Conservation (phyloP, 345 rosid species). For the Sisymbrium irio region DNA sequence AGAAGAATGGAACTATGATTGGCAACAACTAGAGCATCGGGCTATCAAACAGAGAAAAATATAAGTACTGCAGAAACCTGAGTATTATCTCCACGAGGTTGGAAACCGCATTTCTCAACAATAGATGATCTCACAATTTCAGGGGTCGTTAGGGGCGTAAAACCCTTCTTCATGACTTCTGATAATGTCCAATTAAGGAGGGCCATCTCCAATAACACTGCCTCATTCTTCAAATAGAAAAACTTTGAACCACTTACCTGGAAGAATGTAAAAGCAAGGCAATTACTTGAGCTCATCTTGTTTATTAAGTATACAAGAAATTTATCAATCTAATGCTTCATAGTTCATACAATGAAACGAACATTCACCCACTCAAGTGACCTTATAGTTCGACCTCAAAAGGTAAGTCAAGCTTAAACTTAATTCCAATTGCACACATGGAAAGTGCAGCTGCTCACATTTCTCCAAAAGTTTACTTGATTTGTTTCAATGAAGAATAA, state of each 20-base stretch:
- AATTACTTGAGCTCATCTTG: background rate
- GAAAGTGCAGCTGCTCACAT: background rate
- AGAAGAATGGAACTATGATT: background rate
- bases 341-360: conserved; percentile 40
- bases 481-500: background rate
- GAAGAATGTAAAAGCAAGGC: background rate
- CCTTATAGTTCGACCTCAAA: background rate
- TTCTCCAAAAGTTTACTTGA: background rate
- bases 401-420: background rate
- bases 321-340: background rate
- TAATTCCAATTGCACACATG: background rate
- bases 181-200: conserved; percentile 82
- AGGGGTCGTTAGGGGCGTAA: conserved; percentile 74
- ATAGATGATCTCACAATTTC: conserved; percentile 86
- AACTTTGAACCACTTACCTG: conserved; percentile 98
- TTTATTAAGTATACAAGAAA: background rate
- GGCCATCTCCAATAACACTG: conserved; percentile 89
- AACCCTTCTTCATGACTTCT: conserved; percentile 86
- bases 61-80: conserved; percentile 52
- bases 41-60: conserved; percentile 2
- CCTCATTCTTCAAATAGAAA: conserved; percentile 91
- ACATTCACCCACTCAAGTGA: conserved; percentile 38
- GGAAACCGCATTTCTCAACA: conserved; percentile 97
- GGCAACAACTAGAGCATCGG: background rate
- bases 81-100: conserved; percentile 94